Conservation (phyloP, 352 stramenopile species). For the Pythium chondricola region DNA sequence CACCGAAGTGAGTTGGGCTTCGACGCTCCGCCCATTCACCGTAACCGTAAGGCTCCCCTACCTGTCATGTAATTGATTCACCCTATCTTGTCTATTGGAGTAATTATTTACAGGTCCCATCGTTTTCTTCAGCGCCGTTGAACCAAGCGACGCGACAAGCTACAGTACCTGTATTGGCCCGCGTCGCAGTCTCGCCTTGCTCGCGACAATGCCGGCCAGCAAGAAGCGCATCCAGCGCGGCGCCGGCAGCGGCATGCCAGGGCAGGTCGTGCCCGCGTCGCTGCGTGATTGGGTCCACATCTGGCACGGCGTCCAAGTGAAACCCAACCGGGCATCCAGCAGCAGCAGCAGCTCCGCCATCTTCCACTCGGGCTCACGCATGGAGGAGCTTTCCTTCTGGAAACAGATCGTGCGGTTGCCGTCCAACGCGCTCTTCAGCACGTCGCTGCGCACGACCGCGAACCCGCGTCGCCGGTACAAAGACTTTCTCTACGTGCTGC, state of each 20-base stretch:
- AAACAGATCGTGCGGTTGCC: constrained; percentile 63
- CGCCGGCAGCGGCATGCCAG: constrained; percentile 28
- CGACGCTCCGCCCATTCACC: too few species aligned
- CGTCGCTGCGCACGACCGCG: constrained; percentile 39
- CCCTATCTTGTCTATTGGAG: too few species aligned
- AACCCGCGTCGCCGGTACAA: constrained; percentile 76
- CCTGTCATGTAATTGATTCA: background rate
- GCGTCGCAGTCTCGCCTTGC: background rate
- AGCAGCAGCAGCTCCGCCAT: constrained; percentile 25
- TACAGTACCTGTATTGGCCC: too few species aligned
- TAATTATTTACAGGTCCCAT: too few species aligned
- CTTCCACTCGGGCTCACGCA: constrained; percentile 58
- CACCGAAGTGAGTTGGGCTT: too few species aligned
- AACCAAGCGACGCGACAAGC: too few species aligned
- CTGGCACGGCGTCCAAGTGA: constrained; percentile 74
- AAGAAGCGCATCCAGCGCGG: constrained; percentile 77
- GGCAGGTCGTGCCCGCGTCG: constrained; percentile 50
- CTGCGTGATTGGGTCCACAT: constrained; percentile 75
- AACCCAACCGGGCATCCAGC: constrained; percentile 17
- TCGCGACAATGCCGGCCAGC: constrained; percentile 45
- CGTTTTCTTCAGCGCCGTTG: too few species aligned
- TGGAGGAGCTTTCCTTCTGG: constrained; percentile 64
- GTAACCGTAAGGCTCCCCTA: too few species aligned
- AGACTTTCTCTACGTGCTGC: constrained; percentile 75
- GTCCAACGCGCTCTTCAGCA: constrained; percentile 63